Base-by-base conservation (phyloP, 1,284 basidiomycete genomes). In the Apiotrichum montevideense region DNA sequence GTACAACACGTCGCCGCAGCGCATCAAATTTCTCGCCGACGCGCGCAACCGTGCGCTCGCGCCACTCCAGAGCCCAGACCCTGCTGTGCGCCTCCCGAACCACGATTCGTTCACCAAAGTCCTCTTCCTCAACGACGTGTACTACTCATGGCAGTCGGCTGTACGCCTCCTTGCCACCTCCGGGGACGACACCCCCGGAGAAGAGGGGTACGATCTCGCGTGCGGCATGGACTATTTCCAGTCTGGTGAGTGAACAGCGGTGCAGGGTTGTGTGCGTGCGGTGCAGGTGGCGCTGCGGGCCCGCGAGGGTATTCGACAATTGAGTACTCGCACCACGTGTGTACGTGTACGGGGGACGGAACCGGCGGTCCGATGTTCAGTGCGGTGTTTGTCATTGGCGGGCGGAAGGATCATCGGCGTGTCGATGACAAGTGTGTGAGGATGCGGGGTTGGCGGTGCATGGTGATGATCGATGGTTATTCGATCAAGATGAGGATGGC, bases 201-300 rank as follows among this genome's bases (percentile, higher is more conserved):
- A 59, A 46, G 47, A 49, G 3, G 47, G 47, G 15, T 84, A 80
- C 61, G 83, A 84, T 61, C 80, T 84, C 68, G 82, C 76, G 6
- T 84, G 83, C 55, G 83, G 77, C 11, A 70, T 83, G 63, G 83
- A 84, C 71, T 80, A 80, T 46, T 74, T 71, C 32, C 68, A 76
- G 45, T 70, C 75, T 33, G 75, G 75, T 68, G 74, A 77, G 66
- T 63, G 29, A 29, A 29, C 29, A 29, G 29, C 29, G 29, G 29
- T 29, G 29, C 29, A 29, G 29, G 29, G 29, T 29, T 29, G 29
- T 29, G 29, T 29, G 29, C 29, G 29, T 29, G 29, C 29, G 29
- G 29, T 29, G 29, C 29, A 29, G 29, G 29, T 29, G 29, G 29
- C 29, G 29, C 29, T 29, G 29, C 29, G 29, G 29, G 29, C 29